Evolutionary conservation across 768 basidiomycete genomes (phyloP).

Genomic region (Xanthoconium purpureum): DNA sequence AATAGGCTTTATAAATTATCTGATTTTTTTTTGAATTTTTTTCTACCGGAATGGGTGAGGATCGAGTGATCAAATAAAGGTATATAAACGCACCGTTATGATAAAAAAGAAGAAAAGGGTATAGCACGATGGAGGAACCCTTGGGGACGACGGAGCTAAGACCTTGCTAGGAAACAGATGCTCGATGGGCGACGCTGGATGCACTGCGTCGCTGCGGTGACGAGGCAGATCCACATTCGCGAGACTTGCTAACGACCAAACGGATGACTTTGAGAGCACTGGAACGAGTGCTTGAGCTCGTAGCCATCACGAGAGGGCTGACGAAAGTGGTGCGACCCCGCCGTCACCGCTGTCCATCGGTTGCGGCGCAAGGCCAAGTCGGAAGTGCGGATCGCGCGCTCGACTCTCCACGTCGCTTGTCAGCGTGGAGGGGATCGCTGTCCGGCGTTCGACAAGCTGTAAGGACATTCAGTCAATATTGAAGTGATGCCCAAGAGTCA

Average conservation of each 20-base stretch:
- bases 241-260: neutral
- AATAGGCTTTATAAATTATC: too few species aligned
- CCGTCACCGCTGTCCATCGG: neutral
- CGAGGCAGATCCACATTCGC: neutral
- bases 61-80: neutral
- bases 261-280: neutral
- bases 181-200: neutral
- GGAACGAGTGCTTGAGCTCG: neutral
- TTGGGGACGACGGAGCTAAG: neutral
- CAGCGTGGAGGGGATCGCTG: neutral
- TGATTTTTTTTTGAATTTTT: too few species aligned
- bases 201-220: neutral
- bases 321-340: neutral
- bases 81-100: neutral
- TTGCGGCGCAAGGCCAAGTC: neutral
- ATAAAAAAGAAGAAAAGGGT: slow-evolving; percentile 2
- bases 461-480: neutral
- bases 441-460: neutral
- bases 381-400: neutral
- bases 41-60: neutral
- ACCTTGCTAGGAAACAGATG: neutral
- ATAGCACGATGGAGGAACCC: slow-evolving; percentile 4
- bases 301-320: neutral
- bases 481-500: neutral
- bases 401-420: neutral